These are phyloP conservation scores for Elaeagnus macrophylla DNA, from an alignment of 306 rosid species.

Conservation along the genomic window DNA sequence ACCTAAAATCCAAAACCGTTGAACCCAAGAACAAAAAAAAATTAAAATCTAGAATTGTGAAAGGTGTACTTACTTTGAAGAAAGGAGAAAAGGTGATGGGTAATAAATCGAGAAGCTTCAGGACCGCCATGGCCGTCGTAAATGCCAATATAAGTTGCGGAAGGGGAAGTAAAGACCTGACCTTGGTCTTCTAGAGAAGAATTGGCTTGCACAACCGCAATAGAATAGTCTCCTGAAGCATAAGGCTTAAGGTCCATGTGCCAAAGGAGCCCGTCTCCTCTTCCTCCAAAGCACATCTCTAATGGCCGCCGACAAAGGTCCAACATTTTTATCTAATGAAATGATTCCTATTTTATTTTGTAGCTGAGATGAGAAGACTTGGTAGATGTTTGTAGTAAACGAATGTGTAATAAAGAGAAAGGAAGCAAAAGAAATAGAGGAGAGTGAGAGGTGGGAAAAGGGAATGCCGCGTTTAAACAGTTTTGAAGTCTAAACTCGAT, in stretches of 20 bases:
- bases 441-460: slow-evolving; percentile 15
- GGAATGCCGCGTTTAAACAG: slow-evolving; percentile 35
- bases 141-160: slow-evolving; percentile 58
- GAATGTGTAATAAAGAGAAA: slow-evolving; percentile 10
- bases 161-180: slow-evolving; percentile 74
- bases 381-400: slow-evolving; percentile 17
- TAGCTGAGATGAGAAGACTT: not conserved
- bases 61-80: slow-evolving; percentile 32
- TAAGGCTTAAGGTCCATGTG: slow-evolving; percentile 74
- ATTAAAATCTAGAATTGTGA: not conserved
- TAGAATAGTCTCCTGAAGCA: slow-evolving; percentile 86
- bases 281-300: slow-evolving; percentile 51
- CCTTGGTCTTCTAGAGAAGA: slow-evolving; percentile 81
- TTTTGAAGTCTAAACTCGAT: no score
- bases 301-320: slow-evolving; percentile 42
- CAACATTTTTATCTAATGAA: slow-evolving; percentile 35
- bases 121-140: slow-evolving; percentile 81
- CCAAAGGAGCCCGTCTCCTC: slow-evolving; percentile 67
- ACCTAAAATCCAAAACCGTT: not conserved
- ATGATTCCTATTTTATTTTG: no score
- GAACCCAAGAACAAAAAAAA: not conserved
- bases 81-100: slow-evolving; percentile 39
- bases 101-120: slow-evolving; percentile 53
- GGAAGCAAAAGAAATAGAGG: not conserved
- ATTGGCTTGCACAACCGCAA: slow-evolving; percentile 93